phyloP scores from a whole-genome alignment of 306 rosid species.

The Fagus crenata region DNA sequence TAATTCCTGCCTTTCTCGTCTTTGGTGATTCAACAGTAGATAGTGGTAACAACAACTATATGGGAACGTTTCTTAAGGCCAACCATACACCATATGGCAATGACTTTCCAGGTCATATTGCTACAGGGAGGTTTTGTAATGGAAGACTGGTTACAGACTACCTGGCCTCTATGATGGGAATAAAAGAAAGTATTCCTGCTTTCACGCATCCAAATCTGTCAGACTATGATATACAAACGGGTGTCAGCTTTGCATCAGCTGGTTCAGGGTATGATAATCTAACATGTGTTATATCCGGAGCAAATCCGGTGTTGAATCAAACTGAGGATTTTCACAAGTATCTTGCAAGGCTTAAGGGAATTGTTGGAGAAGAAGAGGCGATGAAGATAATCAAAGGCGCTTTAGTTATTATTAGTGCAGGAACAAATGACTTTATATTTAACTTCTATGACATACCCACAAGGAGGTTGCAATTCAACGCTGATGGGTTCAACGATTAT shows the following conservation, averaged over 20 bases:
- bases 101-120: conserved; percentile 50
- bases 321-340: conserved; percentile 48
- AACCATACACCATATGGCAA: conserved; percentile 60
- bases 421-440: conserved; percentile 57
- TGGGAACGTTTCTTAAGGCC: conserved; percentile 40
- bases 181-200: conserved; percentile 63
- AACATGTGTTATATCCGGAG: conserved; percentile 29
- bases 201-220: conserved; percentile 48
- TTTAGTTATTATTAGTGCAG: conserved; percentile 55
- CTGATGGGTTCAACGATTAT: conserved; percentile 55
- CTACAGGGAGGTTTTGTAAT: conserved; percentile 66
- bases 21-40: conserved; percentile 72
- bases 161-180: conserved; percentile 39
- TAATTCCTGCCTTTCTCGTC: conserved; percentile 42
- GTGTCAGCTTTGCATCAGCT: conserved; percentile 65
- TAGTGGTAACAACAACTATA: conserved; percentile 64
- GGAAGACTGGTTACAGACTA: conserved; percentile 62
- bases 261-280: conserved; percentile 58
- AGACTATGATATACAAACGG: conserved; percentile 46
- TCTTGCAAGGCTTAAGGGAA: conserved; percentile 35
- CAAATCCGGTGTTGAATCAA: conserved; percentile 48
- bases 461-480: conserved; percentile 41
- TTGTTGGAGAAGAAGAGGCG: conserved; percentile 47
- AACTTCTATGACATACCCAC: conserved; percentile 51
- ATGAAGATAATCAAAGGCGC: conserved; percentile 35